Base-by-base conservation (phyloP, 2,329 filamentous ascomycete genomes). In the Botrytis byssoidea region DNA sequence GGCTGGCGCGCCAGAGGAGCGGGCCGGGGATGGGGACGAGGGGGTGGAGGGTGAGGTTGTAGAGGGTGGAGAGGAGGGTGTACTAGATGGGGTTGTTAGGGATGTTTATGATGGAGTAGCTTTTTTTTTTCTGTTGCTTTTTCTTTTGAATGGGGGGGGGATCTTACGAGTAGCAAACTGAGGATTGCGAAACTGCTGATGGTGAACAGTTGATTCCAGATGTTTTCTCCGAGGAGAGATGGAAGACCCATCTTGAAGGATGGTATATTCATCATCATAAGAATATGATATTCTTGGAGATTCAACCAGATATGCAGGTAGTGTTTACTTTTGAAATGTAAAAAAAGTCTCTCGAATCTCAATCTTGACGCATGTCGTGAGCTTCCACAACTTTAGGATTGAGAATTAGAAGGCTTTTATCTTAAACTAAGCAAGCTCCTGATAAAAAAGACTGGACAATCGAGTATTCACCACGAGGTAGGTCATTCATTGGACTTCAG, bases 21-120 rank as follows among this genome's bases (percentile, higher is more conserved):
- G 78, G 78, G 1, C 79, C 80, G 0, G 79, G 79, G 40, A 74
- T 77, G 4, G 71, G 74, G 16, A 74, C 72, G 20, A 80, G 77
- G 6, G 78, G 77, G 64, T 79, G 76, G 57, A 80, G 75, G 68
- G 76, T 79, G 12, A 79, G 60, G 20, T 22, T 61, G 20, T 25
- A 7, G 35, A 61, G 12, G 14, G 12, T 40, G 10, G 32, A 14
- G 0, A 2, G 4, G 2, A 0, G 0, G 32, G 0, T 9, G 4
- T 59, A 59, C 18, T 32, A 3, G 10, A 22, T 59, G 29, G 6
- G 16, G 1, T 9, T 59, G 29, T 22, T 59, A 29, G 57, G 18
- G 8, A 12, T 40, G 37, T 35, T 1, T 6, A 35, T 40, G 37
- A 12, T 40, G 0, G 9, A 5, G 40, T 42, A 42, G 12, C 40